Base-by-base conservation (phyloP, 1,284 basidiomycete genomes). In the Amylostereum chailletii region DNA sequence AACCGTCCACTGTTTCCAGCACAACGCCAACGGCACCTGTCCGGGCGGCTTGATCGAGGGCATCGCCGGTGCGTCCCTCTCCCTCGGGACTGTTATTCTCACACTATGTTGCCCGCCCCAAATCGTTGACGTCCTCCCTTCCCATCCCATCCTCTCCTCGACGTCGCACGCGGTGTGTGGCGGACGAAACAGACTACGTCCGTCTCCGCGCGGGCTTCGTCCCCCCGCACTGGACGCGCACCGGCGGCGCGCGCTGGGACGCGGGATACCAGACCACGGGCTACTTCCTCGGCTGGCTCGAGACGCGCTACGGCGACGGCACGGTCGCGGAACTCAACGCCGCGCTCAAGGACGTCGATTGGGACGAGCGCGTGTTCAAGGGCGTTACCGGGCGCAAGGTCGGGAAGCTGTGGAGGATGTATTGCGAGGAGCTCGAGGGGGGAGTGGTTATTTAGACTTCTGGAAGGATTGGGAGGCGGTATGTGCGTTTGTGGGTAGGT, bases 1-100 rank as follows among this genome's bases (percentile, higher is more conserved):
- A 63, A 73, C 82, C 59, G 84, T 84, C 3, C 86, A 87, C 57
- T 87, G 86, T 61, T 88, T 72, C 62, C 85, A 87, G 58, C 75
- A 81, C 65, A 74, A 85, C 57, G 82, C 71, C 2, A 62, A 66
- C 43, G 77, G 70, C 29, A 75, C 73, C 34, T 81, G 77, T 55
- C 83, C 83, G 0, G 73, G 74, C 5, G 85, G 85, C 1, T 63
- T 88, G 46, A 77, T 85, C 54, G 86, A 88, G 59, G 85, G 85
- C 32, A 71, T 88, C 36, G 85, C 86, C 62, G 85, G 85, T 83
- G 52, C 44, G 70, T 52, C 40, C 43, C 19, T 33, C 7, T 42
- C 11, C 29, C 40, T 19, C 19, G 19, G 19, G 19, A 19, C 19
- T 19, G 19, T 19, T 19, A 19, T 19, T 19, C 19, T 19, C 19